These are phyloP conservation scores for Meredithiella fracta DNA, from an alignment of 2,329 filamentous ascomycete genomes.

Conservation along the genomic window DNA sequence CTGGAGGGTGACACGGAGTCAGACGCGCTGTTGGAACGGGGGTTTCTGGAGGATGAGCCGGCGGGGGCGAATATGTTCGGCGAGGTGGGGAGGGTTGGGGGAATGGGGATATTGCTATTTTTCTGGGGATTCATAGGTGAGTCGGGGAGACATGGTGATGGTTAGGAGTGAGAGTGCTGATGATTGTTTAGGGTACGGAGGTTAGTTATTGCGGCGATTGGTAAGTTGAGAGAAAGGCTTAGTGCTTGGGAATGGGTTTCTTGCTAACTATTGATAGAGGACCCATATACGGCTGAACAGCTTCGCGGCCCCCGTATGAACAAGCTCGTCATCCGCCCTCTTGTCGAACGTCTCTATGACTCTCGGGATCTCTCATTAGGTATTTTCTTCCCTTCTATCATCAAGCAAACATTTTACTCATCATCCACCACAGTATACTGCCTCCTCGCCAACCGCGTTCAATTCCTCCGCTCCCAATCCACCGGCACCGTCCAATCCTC, in stretches of 20 bases:
- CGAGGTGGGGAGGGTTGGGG: constrained; percentile 8
- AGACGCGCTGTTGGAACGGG: constrained; percentile 4
- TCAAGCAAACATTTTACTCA: constrained; percentile 3
- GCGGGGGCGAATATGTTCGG: constrained; percentile 10
- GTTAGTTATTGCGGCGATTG: constrained; percentile 15
- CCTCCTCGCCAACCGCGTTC: constrained; percentile 51
- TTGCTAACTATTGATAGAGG: constrained; percentile 17
- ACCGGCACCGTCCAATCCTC: constrained; percentile 49
- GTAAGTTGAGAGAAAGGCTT: constrained; percentile 3
- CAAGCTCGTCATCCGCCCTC: constrained; percentile 41
- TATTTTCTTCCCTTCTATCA: constrained; percentile 17
- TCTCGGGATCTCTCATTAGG: constrained; percentile 43
- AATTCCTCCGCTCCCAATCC: constrained; percentile 49
- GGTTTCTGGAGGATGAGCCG: background rate
- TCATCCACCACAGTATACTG: constrained; percentile 41
- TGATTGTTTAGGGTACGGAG: constrained; percentile 13
- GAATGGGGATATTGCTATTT: constrained; percentile 12
- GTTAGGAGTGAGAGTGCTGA: background rate
- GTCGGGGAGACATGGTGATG: background rate
- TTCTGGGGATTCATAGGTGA: constrained; percentile 15
- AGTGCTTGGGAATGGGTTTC: background rate
- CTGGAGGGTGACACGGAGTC: constrained; percentile 7
- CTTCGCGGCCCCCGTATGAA: constrained; percentile 50
- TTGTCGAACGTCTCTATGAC: constrained; percentile 48
- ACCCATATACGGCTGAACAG: constrained; percentile 34